phyloP scores from a whole-genome alignment of 345 rosid species.

The Crucihimalaya himalaica region DNA sequence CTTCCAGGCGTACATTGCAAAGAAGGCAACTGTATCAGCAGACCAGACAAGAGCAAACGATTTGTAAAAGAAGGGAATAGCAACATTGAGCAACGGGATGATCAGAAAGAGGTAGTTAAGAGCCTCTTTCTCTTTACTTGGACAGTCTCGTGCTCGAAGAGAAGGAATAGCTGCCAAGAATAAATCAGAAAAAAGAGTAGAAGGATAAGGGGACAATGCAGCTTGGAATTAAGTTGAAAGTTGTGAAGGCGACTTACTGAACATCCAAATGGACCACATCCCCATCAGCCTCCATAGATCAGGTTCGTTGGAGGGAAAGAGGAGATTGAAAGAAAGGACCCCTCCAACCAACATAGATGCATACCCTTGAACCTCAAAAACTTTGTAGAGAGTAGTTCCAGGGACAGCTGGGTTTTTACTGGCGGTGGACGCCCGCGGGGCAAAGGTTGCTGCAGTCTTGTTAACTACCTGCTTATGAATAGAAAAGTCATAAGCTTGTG shows the following conservation, averaged over 20 bases:
- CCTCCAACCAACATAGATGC: constrained; percentile 79
- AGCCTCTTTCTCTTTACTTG: constrained; percentile 88
- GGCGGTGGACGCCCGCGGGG: constrained; percentile 93
- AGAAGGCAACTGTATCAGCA: constrained; percentile 82
- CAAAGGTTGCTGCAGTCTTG: constrained; percentile 93
- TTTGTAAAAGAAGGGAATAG: constrained; percentile 86
- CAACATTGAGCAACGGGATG: constrained; percentile 76
- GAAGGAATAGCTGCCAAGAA: constrained; percentile 67
- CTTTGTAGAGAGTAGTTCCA: constrained; percentile 73
- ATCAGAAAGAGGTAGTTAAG: constrained; percentile 89
- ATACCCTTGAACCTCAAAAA: constrained; percentile 92
- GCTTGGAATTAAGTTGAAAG: background rate
- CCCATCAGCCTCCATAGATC: constrained; percentile 97
- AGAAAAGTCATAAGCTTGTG: constrained; percentile 6
- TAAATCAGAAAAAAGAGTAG: background rate
- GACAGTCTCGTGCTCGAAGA: constrained; percentile 91
- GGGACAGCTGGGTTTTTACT: constrained; percentile 90
- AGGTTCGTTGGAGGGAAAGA: constrained; percentile 86
- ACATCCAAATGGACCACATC: constrained; percentile 99
- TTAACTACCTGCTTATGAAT: constrained; percentile 66
- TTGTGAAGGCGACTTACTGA: constrained; percentile 57
- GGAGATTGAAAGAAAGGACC: constrained; percentile 79
- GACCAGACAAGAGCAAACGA: constrained; percentile 95
- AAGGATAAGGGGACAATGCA: background rate
- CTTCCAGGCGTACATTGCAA: constrained; percentile 97